A percentile compares a stretch with the other conserved stretches of the same genome.
These are phyloP conservation scores for Herpetospermum pedunculosum DNA, from an alignment of 306 rosid species.

Conservation along the genomic window DNA sequence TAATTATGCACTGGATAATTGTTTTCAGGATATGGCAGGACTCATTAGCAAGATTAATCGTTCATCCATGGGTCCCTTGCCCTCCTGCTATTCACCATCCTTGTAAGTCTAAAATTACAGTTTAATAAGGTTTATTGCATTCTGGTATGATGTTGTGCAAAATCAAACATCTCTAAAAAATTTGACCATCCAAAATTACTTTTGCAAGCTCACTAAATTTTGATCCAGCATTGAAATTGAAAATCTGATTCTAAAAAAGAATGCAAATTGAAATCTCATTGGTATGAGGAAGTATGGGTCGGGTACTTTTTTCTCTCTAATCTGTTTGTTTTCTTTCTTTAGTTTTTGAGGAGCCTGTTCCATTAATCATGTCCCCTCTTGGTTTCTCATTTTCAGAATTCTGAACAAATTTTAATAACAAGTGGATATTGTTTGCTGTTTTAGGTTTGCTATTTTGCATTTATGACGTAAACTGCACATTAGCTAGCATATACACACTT, in stretches of 20 bases:
- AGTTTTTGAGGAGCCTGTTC: not conserved
- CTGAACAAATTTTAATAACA: not conserved
- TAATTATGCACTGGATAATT: constrained; percentile 4
- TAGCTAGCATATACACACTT: not conserved
- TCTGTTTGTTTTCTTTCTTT: not conserved
- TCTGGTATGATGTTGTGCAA: not conserved
- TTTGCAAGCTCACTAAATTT: not conserved
- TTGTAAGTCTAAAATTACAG: constrained; percentile 44
- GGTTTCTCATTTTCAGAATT: not conserved
- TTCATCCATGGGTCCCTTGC: constrained; percentile 91
- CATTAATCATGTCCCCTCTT: not conserved
- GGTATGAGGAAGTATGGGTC: not conserved
- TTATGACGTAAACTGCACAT: not conserved
- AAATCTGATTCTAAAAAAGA: not conserved
- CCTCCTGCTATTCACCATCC: constrained; percentile 87
- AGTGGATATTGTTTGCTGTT: not conserved
- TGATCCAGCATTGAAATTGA: not conserved
- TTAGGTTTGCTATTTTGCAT: not conserved
- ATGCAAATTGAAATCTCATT: not conserved
- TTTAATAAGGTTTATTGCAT: constrained; percentile 4
- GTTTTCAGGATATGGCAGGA: constrained; percentile 97
- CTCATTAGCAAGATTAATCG: constrained; percentile 96
- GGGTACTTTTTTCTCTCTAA: not conserved
- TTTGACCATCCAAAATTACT: not conserved
- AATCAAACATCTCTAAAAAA: not conserved